Evolutionary conservation across 768 basidiomycete genomes (phyloP).

Genomic region (Pisolithus marmoratus): DNA sequence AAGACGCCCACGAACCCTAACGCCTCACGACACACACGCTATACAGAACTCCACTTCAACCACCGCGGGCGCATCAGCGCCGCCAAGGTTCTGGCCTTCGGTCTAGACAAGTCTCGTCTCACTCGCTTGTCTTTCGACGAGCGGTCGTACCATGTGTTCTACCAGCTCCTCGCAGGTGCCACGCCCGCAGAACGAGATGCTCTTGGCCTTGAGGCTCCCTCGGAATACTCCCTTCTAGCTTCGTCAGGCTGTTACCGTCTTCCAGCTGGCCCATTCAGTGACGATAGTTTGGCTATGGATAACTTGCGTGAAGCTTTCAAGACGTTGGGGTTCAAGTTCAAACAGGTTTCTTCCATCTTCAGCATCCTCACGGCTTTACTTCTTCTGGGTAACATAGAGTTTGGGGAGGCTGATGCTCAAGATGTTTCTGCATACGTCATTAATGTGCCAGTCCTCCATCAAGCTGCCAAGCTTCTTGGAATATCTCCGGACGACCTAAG

Average conservation of each 20-base stretch:
- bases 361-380: conserved; percentile 48
- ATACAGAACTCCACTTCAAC: conserved; percentile 58
- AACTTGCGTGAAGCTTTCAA: conserved; percentile 52
- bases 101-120: conserved; percentile 58
- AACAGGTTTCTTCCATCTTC: conserved; percentile 51
- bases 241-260: conserved; percentile 59
- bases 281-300: conserved; percentile 53
- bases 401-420: conserved; percentile 47
- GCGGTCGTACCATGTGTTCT: conserved; percentile 62
- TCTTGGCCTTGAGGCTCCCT: conserved; percentile 50
- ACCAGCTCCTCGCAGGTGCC: conserved; percentile 59
- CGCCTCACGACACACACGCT: conserved; percentile 56
- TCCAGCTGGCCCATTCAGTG: conserved; percentile 57
- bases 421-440: conserved; percentile 49
- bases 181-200: conserved; percentile 48
- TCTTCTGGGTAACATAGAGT: conserved; percentile 53
- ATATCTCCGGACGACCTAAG: conserved; percentile 48
- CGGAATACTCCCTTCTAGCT: conserved; percentile 52
- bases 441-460: conserved; percentile 44
- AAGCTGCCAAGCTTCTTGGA: conserved; percentile 45
- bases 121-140: conserved; percentile 51
- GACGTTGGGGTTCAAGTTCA: conserved; percentile 56
- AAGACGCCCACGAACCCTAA: conserved; percentile 60
- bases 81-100: conserved; percentile 54
- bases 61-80: conserved; percentile 49